Base-by-base conservation (phyloP, 257 asterid genomes). In the Coffea canephora region DNA sequence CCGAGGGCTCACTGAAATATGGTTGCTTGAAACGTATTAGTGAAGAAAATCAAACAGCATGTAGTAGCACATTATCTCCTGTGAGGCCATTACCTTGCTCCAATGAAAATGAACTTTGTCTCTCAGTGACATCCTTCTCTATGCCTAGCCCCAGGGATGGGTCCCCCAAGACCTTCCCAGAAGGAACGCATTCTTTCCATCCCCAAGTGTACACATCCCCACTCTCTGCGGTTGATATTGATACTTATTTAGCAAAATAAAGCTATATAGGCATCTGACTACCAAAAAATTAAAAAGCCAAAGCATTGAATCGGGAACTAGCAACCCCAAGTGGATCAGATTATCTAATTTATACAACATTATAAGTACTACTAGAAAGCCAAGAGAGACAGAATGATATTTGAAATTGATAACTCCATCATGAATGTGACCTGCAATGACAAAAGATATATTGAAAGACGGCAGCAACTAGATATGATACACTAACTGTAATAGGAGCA, bases 201-300 rank as follows among this genome's bases (percentile, higher is more conserved):
- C 99, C 99, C 99, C 99, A 96, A 55, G 98, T 90, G 86, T 89
- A 94, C 67, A 96, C 97, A 77, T 94, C 97, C 66, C 97, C 97
- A 71, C 74, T 84, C 81, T 83, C 99, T 96, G 94, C 88, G 84
- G 75, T 82, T 61, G 61, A 87, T 75, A 41, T 82, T 64, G 79
- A 78, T 64, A 75, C 65, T 72, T 50, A 77, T 55, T 83, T 69
- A n/a, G 43, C 67, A 21, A 48, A 46, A 75, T 25, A 34, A 67
- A 73, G 27, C 18, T 74, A 25, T 70, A 78, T 49, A 74, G 79
- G 52, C 27, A 80, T 70, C 69, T 9, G 54, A 71, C 13, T 21
- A 45, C 46, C 31, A 62, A 55, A n/a, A 13, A 45, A 46, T 25
- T 3, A 48, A 43, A 55, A 55, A 21, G 31, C 66, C 13, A 70